phyloP scores from a whole-genome alignment of 163 green algal species.

The Volvox carteri region DNA sequence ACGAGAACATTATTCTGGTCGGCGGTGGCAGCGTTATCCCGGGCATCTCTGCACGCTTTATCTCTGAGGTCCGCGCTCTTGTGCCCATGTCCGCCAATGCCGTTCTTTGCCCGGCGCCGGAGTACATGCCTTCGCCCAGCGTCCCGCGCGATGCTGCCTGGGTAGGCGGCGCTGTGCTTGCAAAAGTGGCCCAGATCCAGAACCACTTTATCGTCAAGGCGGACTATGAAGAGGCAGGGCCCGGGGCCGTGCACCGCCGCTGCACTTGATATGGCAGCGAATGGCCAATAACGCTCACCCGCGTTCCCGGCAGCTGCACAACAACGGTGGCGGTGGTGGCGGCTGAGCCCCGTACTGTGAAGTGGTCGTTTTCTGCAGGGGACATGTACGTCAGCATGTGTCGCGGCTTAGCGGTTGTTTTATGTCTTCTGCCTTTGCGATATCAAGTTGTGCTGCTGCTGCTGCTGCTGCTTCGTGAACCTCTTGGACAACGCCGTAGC shows the following conservation, averaged over 20 bases:
- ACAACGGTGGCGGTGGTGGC: too few relatives aligned
- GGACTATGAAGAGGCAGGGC: conserved; percentile 85
- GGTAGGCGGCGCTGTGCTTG: conserved; percentile 91
- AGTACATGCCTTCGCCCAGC: conserved; percentile 88
- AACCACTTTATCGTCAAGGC: conserved; percentile 83
- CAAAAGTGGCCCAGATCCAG: conserved; percentile 82
- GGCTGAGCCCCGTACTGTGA: too few relatives aligned
- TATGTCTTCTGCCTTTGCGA: too few relatives aligned
- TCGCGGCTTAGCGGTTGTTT: too few relatives aligned
- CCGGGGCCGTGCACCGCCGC: conserved; percentile 58
- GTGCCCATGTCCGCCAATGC: conserved; percentile 65
- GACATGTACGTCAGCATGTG: too few relatives aligned
- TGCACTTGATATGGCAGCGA: conserved; percentile 42
- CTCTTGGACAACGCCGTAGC: too few relatives aligned
- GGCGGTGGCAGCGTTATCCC: conserved; percentile 74
- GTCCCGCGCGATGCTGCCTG: conserved; percentile 78
- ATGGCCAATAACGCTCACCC: too few relatives aligned
- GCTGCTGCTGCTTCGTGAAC: too few relatives aligned
- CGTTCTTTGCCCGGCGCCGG: conserved; percentile 69
- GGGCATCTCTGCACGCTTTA: conserved; percentile 70
- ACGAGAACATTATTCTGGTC: conserved; percentile 80
- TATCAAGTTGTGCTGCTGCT: too few relatives aligned
- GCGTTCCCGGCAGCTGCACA: too few relatives aligned
- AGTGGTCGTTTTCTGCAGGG: too few relatives aligned
- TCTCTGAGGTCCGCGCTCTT: conserved; percentile 69